A percentile compares a stretch with the other conserved stretches of the same genome.
Conservation (phyloP, 2,329 filamentous ascomycete species). For the Aspergillus calidoustus region DNA sequence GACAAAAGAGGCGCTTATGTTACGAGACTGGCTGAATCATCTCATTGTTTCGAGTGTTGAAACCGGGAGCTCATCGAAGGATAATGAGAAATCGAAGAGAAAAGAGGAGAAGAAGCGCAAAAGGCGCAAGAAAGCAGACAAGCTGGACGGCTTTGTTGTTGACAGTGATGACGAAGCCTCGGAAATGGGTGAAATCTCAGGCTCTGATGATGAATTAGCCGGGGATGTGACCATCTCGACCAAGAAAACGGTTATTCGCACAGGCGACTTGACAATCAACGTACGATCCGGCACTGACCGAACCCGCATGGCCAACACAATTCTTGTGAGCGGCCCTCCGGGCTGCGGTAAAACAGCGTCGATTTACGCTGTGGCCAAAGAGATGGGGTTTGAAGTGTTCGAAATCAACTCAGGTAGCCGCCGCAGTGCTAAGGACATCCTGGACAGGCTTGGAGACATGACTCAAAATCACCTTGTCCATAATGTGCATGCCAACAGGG, state of each 20-base stretch:
- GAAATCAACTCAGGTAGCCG: slow-evolving; percentile 87
- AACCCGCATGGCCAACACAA: slow-evolving; percentile 68
- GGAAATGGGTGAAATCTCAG: slow-evolving; percentile 70
- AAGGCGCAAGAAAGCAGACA: slow-evolving; percentile 70
- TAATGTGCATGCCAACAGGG: slow-evolving; percentile 42
- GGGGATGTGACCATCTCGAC: slow-evolving; percentile 42
- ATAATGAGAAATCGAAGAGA: slow-evolving; percentile 32
- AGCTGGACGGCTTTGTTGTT: slow-evolving; percentile 79
- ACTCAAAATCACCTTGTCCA: slow-evolving; percentile 90
- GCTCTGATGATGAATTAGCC: slow-evolving; percentile 58
- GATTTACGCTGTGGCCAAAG: slow-evolving; percentile 88
- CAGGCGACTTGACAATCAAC: slow-evolving; percentile 41
- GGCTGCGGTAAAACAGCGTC: slow-evolving; percentile 94
- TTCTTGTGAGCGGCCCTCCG: slow-evolving; percentile 86
- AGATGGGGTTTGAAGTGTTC: slow-evolving; percentile 91
- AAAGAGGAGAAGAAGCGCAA: slow-evolving; percentile 50
- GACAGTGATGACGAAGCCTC: slow-evolving; percentile 75
- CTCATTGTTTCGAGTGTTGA: slow-evolving; percentile 79
- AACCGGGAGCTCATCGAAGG: slow-evolving; percentile 52
- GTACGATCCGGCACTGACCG: slow-evolving; percentile 47
- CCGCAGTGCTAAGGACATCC: slow-evolving; percentile 83
- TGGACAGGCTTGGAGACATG: slow-evolving; percentile 96
- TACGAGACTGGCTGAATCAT: slow-evolving; percentile 80
- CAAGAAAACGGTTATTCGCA: slow-evolving; percentile 48
- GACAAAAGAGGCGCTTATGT: slow-evolving; percentile 69